Conservation (phyloP, 1,139 yeast species). For the Pichia sp. region DNA sequence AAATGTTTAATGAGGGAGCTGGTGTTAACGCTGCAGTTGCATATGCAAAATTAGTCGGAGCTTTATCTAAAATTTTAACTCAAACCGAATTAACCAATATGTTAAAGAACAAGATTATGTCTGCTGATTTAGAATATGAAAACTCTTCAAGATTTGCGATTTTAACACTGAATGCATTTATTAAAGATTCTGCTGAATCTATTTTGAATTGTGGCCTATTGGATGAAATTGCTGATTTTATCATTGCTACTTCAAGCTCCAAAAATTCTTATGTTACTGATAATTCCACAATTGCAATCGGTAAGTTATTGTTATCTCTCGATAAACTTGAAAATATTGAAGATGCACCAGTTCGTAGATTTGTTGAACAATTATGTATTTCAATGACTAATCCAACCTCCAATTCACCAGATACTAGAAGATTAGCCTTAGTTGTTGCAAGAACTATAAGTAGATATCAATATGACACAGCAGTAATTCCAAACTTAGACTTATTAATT, state of each 20-base stretch:
- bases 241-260: conserved; percentile 43
- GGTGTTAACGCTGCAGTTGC: conserved; percentile 54
- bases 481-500: conserved; percentile 51
- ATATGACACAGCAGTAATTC: conserved; percentile 41
- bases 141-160: conserved; percentile 55
- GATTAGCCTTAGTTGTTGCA: conserved; percentile 69
- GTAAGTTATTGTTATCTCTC: conserved; percentile 61
- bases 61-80: conserved; percentile 62
- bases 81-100: conserved; percentile 60
- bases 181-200: conserved; percentile 66
- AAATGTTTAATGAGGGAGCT: conserved; percentile 37
- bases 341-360: conserved; percentile 30
- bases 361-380: conserved; percentile 40
- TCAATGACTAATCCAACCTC: conserved; percentile 49
- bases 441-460: conserved; percentile 69
- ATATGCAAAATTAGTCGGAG: conserved; percentile 73
- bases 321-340: conserved; percentile 32
- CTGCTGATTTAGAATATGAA: conserved; percentile 31
- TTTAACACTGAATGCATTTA: conserved; percentile 70
- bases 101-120: conserved; percentile 55
- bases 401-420: conserved; percentile 69
- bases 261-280: conserved; percentile 57
- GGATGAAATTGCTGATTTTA: conserved; percentile 42
- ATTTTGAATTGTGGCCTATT: conserved; percentile 47
- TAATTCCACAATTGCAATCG: conserved; percentile 76